Percentiles rank a stretch among this genome's conserved stretches.
Evolutionary conservation across 148 eudicot species (phyloP).

Genomic region (Salicornia ramosissima): DNA sequence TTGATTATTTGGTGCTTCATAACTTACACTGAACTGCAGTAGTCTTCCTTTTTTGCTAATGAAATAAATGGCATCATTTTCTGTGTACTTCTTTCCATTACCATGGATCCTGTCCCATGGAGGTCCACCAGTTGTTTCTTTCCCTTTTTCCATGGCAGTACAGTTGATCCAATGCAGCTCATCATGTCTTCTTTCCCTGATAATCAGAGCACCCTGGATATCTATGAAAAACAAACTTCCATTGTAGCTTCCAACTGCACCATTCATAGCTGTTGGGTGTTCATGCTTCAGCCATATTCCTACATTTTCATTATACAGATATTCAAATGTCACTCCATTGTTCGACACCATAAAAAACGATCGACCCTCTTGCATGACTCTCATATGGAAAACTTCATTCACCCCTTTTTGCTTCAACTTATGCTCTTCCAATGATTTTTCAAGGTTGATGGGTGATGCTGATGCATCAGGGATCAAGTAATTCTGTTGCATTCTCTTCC

Average conservation of each 20-base stretch:
- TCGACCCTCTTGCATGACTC: slow-evolving; percentile 60
- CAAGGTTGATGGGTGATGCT: slow-evolving; percentile 16
- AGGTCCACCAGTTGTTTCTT: slow-evolving; percentile 52
- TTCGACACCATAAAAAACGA: slow-evolving; percentile 59
- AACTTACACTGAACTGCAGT: slow-evolving; percentile 76
- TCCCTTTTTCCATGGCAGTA: slow-evolving; percentile 68
- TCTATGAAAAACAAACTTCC: slow-evolving; percentile 74
- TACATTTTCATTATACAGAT: slow-evolving; percentile 49
- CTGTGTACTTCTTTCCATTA: slow-evolving; percentile 26
- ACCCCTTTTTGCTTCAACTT: slow-evolving; percentile 31
- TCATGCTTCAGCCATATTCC: slow-evolving; percentile 78
- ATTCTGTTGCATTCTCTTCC: slow-evolving; percentile 38
- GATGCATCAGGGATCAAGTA: slow-evolving; percentile 40
- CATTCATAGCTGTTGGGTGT: slow-evolving; percentile 45
- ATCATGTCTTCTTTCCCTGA: slow-evolving; percentile 50
- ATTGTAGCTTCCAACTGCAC: slow-evolving; percentile 63
- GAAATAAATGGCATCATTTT: slow-evolving; percentile 64
- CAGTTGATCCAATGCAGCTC: slow-evolving; percentile 72
- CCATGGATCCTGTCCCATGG: slow-evolving; percentile 64
- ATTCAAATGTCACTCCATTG: slow-evolving; percentile 49
- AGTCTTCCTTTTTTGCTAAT: slow-evolving; percentile 63
- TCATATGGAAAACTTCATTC: slow-evolving; percentile 38
- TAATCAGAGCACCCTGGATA: slow-evolving; percentile 52
- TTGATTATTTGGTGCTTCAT: slow-evolving; percentile 2
- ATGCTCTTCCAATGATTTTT: slow-evolving; percentile 19